Evolutionary conservation across 2,329 filamentous ascomycete genomes (phyloP).

Genomic region (Akanthomyces muscarius): DNA sequence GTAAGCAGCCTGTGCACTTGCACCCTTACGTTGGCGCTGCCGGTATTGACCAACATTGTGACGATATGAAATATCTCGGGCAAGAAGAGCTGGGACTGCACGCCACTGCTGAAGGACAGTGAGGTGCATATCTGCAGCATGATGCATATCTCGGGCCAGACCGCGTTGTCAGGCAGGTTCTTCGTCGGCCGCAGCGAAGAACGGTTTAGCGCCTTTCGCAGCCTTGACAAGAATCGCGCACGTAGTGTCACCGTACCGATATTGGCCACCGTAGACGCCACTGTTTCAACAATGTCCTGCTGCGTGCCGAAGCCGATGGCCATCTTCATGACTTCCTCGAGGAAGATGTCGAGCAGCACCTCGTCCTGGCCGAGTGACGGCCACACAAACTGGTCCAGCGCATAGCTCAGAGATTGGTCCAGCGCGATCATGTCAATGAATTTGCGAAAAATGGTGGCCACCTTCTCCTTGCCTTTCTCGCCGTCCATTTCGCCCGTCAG

Average conservation of each 20-base stretch:
- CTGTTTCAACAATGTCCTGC: conserved; percentile 55
- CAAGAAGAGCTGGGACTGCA: conserved; percentile 64
- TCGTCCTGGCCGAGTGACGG: conserved; percentile 62
- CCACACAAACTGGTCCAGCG: conserved; percentile 64
- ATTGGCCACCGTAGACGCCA: conserved; percentile 59
- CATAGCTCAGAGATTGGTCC: conserved; percentile 55
- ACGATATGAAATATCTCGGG: conserved; percentile 68
- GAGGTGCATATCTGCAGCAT: conserved; percentile 63
- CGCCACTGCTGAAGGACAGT: conserved; percentile 63
- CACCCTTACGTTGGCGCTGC: conserved; percentile 51
- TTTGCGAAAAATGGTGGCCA: conserved; percentile 60
- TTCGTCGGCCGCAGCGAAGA: conserved; percentile 64
- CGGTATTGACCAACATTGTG: conserved; percentile 66
- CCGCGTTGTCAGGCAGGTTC: conserved; percentile 60
- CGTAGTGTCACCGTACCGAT: conserved; percentile 63
- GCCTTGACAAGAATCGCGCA: conserved; percentile 60
- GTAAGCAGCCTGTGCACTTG: conserved; percentile 61
- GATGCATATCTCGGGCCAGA: conserved; percentile 67
- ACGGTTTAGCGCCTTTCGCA: conserved; percentile 63
- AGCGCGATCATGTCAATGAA: conserved; percentile 61
- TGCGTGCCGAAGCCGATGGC: conserved; percentile 54
- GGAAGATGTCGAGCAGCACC: conserved; percentile 60
- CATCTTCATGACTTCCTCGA: conserved; percentile 64
- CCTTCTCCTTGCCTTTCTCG: conserved; percentile 63
- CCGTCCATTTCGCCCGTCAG: conserved; percentile 57